Percentiles rank a stretch among this genome's conserved stretches.
These are phyloP conservation scores for Durotheca rogersii DNA, from an alignment of 495 filamentous ascomycete species.

Conservation along the genomic window DNA sequence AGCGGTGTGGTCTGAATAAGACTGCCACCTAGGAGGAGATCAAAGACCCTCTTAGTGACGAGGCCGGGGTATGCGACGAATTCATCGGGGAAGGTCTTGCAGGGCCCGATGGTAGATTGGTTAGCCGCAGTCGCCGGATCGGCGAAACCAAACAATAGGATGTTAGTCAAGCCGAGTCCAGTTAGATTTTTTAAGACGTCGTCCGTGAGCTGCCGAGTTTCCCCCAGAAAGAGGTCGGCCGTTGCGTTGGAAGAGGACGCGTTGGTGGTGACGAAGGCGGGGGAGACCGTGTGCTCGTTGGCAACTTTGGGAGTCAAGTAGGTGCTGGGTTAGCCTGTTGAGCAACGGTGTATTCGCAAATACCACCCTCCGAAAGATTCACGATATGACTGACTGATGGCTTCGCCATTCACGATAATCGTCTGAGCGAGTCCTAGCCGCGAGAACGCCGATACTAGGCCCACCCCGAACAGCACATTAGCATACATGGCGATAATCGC, in stretches of 20 bases:
- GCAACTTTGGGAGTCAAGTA: slow-evolving; percentile 23
- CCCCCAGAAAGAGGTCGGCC: slow-evolving; percentile 41
- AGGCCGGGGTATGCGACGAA: slow-evolving; percentile 49
- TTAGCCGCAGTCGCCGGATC: slow-evolving; percentile 22
- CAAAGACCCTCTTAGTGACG: slow-evolving; percentile 46
- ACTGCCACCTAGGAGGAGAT: slow-evolving; percentile 49
- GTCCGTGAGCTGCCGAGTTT: slow-evolving; percentile 47
- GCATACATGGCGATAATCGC: slow-evolving; percentile 19
- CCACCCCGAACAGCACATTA: slow-evolving; percentile 12
- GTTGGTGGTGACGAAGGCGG: slow-evolving; percentile 27
- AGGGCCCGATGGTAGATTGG: slow-evolving; percentile 28
- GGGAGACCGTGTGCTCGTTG: slow-evolving; percentile 26
- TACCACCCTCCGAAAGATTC: slow-evolving; percentile 5
- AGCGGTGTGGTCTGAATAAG: slow-evolving; percentile 59
- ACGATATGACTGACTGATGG: slow-evolving; percentile 30
- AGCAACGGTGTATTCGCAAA: not conserved
- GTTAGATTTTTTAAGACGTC: slow-evolving; percentile 41
- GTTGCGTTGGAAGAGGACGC: slow-evolving; percentile 34
- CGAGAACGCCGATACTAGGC: slow-evolving; percentile 14
- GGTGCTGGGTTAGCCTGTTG: slow-evolving; percentile 18
- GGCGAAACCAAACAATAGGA: slow-evolving; percentile 33
- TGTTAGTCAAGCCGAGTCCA: slow-evolving; percentile 32
- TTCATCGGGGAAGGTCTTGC: slow-evolving; percentile 49
- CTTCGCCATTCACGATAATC: slow-evolving; percentile 29
- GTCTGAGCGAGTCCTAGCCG: slow-evolving; percentile 24